Conservation (phyloP, 2,329 filamentous ascomycete genomes). For the Ophiobolus disseminans region DNA sequence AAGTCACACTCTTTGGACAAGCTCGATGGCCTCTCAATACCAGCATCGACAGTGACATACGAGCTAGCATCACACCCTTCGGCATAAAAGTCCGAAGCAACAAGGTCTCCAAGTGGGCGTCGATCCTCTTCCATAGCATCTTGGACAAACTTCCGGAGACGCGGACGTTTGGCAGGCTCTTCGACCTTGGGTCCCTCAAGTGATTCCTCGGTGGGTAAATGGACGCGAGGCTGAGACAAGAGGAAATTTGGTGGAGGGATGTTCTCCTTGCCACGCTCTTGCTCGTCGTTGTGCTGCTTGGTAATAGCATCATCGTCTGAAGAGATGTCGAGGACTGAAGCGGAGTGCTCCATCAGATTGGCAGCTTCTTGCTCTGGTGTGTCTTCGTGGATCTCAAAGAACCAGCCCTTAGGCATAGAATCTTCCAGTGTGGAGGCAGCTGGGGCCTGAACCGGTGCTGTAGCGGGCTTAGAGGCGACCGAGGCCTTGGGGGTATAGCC, state of each 20-base stretch:
- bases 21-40: slow-evolving; percentile 43
- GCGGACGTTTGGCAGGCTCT: slow-evolving; percentile 36
- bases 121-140: slow-evolving; percentile 52
- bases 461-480: slow-evolving; percentile 40
- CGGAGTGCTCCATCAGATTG: slow-evolving; percentile 90
- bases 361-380: slow-evolving; percentile 88
- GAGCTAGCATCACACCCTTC: slow-evolving; percentile 45
- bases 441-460: slow-evolving; percentile 35
- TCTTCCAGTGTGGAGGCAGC: slow-evolving; percentile 54
- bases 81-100: slow-evolving; percentile 48
- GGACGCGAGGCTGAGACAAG: slow-evolving; percentile 22
- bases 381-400: slow-evolving; percentile 95
- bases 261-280: slow-evolving; percentile 85
- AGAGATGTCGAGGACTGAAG: slow-evolving; percentile 84
- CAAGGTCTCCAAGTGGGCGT: slow-evolving; percentile 45
- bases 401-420: slow-evolving; percentile 70
- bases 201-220: slow-evolving; percentile 11
- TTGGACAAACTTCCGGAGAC: slow-evolving; percentile 35
- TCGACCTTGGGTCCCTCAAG: slow-evolving; percentile 20
- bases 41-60: slow-evolving; percentile 47
- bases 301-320: slow-evolving; percentile 79
- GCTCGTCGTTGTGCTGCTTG: slow-evolving; percentile 62
- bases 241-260: slow-evolving; percentile 70
- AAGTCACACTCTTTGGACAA: slow-evolving; percentile 46
- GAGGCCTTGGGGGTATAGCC: slow-evolving; percentile 60